Conservation (phyloP, 352 stramenopile species). For the Phytophthora sp. region DNA sequence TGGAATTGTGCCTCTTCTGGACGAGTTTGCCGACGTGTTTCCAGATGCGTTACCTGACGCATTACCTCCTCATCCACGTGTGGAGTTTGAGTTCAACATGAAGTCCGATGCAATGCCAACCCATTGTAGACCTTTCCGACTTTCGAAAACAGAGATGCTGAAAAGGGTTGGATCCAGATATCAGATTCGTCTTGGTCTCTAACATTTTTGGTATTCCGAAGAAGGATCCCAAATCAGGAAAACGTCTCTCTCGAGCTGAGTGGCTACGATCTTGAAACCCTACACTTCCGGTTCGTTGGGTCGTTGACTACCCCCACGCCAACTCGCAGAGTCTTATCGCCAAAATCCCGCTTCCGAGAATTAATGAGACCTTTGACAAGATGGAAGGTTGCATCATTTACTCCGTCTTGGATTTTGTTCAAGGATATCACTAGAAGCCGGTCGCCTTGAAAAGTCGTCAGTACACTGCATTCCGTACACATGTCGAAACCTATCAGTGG, state of each 20-base stretch:
- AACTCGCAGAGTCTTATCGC: constrained; percentile 16
- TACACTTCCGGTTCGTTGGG: constrained; percentile 17
- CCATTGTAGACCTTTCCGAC: constrained; percentile 19
- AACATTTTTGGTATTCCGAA: constrained; percentile 37
- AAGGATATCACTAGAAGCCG: constrained; percentile 46
- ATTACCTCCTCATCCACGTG: constrained; percentile 12
- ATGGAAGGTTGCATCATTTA: constrained; percentile 25
- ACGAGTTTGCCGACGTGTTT: constrained; percentile 23
- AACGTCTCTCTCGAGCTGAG: constrained; percentile 16
- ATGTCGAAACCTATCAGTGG: constrained; percentile 50
- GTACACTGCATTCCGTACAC: constrained; percentile 44
- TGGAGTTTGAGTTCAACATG: constrained; percentile 32
- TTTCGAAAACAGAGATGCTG: constrained; percentile 18
- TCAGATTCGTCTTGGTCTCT: constrained; percentile 34
- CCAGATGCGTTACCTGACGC: constrained; percentile 17
- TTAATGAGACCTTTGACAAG: constrained; percentile 26
- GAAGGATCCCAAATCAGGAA: constrained; percentile 19
- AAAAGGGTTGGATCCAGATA: constrained; percentile 34
- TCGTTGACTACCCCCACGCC: constrained; percentile 27
- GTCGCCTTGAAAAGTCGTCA: constrained; percentile 4
- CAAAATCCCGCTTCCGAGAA: constrained; percentile 24
- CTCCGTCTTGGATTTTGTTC: constrained; percentile 33
- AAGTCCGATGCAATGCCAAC: constrained; percentile 24
- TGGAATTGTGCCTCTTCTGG: background rate
- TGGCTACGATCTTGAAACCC: constrained; percentile 22